These are phyloP conservation scores for Flammula alnicola DNA, from an alignment of 1,284 basidiomycete species.

Conservation along the genomic window DNA sequence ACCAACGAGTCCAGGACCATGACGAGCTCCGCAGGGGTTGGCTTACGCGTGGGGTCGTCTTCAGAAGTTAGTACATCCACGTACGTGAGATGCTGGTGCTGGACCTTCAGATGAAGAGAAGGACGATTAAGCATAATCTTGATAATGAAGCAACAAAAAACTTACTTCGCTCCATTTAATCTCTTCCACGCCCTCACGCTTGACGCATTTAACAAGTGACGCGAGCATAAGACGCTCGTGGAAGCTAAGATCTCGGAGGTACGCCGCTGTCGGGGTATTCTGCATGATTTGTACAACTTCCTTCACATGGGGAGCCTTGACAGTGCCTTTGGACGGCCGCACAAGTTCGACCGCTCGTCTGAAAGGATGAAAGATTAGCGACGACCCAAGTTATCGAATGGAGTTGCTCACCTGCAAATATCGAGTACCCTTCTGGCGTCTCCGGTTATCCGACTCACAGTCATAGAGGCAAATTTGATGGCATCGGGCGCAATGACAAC, in stretches of 20 bases:
- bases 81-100: conserved; percentile 70
- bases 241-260: conserved; percentile 78
- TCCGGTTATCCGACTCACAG: conserved; percentile 91
- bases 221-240: conserved; percentile 92
- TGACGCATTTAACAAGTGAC: conserved; percentile 82
- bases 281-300: conserved; percentile 90
- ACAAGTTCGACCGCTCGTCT: conserved; percentile 89
- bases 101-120: conserved; percentile 47
- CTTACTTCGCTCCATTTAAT: conserved; percentile 82
- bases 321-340: conserved; percentile 53
- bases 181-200: conserved; percentile 86
- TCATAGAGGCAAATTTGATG: conserved; percentile 89
- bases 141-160: conserved; percentile 16
- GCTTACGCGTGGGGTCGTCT: conserved; percentile 55
- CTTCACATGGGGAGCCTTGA: conserved; percentile 77
- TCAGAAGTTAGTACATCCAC: conserved; percentile 57
- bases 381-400: neutral
- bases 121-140: neutral
- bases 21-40: conserved; percentile 57
- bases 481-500: conserved; percentile 79
- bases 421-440: conserved; percentile 95
- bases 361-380: conserved; percentile 3
- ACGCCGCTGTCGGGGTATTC: conserved; percentile 87
- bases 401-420: conserved; percentile 71
- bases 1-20: conserved; percentile 71